Evolutionary conservation across 169 alveolate genomes (phyloP).

Genomic region (Amoebophrya sp.): DNA sequence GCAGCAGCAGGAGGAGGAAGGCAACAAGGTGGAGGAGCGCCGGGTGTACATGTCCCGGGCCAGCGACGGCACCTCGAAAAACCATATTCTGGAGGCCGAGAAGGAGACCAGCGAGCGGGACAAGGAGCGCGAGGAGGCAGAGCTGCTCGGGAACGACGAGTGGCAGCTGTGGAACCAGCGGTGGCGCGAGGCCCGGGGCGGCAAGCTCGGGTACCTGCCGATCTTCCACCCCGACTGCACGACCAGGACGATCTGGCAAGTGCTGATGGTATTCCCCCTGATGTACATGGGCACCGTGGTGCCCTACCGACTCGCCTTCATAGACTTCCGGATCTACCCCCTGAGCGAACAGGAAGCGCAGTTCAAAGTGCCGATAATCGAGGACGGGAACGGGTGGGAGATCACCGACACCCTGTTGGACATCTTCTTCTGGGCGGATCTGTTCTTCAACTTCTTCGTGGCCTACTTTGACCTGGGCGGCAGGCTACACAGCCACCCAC

Average conservation of each 20-base stretch:
- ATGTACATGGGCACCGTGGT: constrained; percentile 18
- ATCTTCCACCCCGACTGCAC: background rate
- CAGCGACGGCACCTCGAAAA: too few species aligned
- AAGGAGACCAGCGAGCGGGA: too few species aligned
- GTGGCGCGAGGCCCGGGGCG: background rate
- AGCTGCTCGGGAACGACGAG: background rate
- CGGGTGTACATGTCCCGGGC: too few species aligned
- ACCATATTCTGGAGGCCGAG: too few species aligned
- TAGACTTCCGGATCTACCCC: background rate
- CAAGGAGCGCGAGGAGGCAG: constrained; percentile 5
- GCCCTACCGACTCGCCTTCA: background rate
- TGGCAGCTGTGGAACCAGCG: constrained; percentile 15
- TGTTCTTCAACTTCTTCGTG: constrained; percentile 1
- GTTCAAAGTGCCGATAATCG: background rate
- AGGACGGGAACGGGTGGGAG: background rate
- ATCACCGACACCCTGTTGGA: background rate
- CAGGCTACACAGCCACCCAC: background rate
- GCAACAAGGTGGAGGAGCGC: too few species aligned
- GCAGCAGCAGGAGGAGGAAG: too few species aligned
- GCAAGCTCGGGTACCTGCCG: background rate
- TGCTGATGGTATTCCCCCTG: constrained; percentile 3
- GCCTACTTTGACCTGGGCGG: background rate
- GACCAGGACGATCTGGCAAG: background rate
- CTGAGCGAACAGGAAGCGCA: background rate
- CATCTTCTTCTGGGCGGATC: background rate